Percentiles rank a stretch among this genome's conserved stretches.
phyloP scores from a whole-genome alignment of 768 basidiomycete genomes.

The Leucosporidium scottii region DNA sequence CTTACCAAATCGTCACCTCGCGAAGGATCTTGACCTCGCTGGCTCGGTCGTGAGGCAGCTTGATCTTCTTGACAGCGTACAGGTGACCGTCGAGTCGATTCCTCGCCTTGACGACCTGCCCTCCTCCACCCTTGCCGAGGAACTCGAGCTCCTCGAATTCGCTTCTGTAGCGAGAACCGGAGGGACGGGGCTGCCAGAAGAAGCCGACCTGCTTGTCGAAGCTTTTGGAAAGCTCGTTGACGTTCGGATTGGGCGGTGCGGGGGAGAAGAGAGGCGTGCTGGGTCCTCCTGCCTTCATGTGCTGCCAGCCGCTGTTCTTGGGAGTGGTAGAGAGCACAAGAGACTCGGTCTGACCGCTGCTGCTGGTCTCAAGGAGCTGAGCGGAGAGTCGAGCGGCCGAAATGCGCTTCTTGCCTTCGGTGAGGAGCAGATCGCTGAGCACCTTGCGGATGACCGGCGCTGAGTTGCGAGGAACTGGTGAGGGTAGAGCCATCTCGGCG shows the following conservation, averaged over 20 bases:
- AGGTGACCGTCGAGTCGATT: constrained; percentile 35
- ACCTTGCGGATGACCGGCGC: constrained; percentile 17
- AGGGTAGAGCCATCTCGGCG: not conserved
- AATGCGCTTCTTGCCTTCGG: constrained; percentile 26
- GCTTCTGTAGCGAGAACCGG: constrained; percentile 29
- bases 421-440: constrained; percentile 27
- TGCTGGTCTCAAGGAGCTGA: constrained; percentile 15
- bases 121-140: constrained; percentile 36
- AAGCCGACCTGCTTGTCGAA: constrained; percentile 29
- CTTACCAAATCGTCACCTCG: constrained; percentile 37
- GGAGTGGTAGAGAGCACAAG: constrained; percentile 21
- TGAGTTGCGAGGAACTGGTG: constrained; percentile 17
- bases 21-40: constrained; percentile 35
- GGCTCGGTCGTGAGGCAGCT: constrained; percentile 32
- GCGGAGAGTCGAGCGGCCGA: constrained; percentile 10
- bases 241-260: not conserved
- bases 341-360: not conserved
- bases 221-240: constrained; percentile 13
- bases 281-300: not conserved
- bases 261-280: constrained; percentile 17
- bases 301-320: constrained; percentile 17
- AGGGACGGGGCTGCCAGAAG: constrained; percentile 34
- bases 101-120: constrained; percentile 38
- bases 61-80: constrained; percentile 38
- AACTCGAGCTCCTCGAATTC: constrained; percentile 39